Evolutionary conservation across 179 eudicot genomes (phyloP), one percentile per base, ranked within the genome.

Genomic region (Beta lomatogona): DNA sequence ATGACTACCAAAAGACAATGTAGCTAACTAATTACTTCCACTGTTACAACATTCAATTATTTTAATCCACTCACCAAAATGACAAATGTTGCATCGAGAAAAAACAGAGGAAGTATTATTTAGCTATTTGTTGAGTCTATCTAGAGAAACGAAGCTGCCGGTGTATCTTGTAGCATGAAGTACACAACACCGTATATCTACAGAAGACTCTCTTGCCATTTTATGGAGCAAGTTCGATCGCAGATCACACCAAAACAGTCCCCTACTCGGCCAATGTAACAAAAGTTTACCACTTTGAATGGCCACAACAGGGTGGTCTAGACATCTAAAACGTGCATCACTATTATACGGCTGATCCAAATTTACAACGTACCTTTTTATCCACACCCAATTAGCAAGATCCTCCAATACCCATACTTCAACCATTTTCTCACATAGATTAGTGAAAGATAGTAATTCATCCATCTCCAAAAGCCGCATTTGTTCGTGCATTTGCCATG

Each of bases 261-360:
- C 82, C 5, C 53, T 53, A 45, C 21, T 15, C 6, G 28, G 57
- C 76, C 71, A 73, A 71, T 22, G 19, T 25, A 79, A 45, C 60
- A 79, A 54, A 18, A 79, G 31, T 28, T 71, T 74, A 3, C 77
- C 77, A 44, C 60, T 70, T 59, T 70, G 76, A 46, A 79, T 58
- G n/a, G 57, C 70, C 9, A 79, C 65, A 36, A 71, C 41, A 19
- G 44, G 19, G 57, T 44, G 57, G 22, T 45, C 55, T 11, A 36
- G 41, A 36, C 41, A 21, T 9, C 8, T 45, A 7, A 6, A 57
- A 36, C 54, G 58, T 5, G 19, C 18, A 28, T 44, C 16, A 50
- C 25, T 12, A 58, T 55, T 66, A 64, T 44, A n/a, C 16, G 71
- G 36, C 4, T 59, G 14, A n/a, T 48, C 60, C 19, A 80, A 53